Base-by-base conservation (phyloP, 225 moss, liverwort and hornwort genomes). In the Lunularia cruciata region DNA sequence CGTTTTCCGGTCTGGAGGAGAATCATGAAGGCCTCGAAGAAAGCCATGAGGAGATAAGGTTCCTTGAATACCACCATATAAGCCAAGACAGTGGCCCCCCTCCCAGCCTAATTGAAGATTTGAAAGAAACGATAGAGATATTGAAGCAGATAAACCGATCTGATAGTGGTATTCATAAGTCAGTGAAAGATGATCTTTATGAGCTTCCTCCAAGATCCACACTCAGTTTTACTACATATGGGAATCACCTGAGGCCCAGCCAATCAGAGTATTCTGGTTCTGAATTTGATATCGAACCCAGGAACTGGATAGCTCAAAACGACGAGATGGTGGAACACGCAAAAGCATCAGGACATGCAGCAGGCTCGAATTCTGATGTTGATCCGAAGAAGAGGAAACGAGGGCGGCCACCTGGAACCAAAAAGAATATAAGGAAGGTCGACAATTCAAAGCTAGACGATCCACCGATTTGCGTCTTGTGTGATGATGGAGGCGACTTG, bases 401-500 rank as follows among this genome's bases (percentile, higher is more conserved):
- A 27, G 22, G 54, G 28, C 25, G 27, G 54, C 54, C 0, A 0
- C 7, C 6, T 28, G 26, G 13, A 3, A 23, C 54, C 27, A 6
- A 10, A 6, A 54, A 28, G 22, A 0, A 2, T 25, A 28, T 10
- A 25, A 54, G 26, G 28, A n/a, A n/a, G n/a, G n/a, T n/a, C n/a
- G n/a, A n/a, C n/a, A 54, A 26, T 22, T 23, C 27, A 9, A 54
- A 30, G 19, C 57, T 63, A 11, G 46, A 73, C 2, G 79, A 79
- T 47, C 79, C 79, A 58, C 74, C 79, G 18, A 67, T 79, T 0
- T 79, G 79, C 20, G 13, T 59, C 38, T 23, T 79, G 9, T 79
- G 79, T 43, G 79, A 79, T 49, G 79, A 79, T 20, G 79, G 79
- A 3, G 79, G 79, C 13, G 52, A 67, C 47, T n/a, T 79, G 2